Evolutionary conservation across 2,329 filamentous ascomycete species (phyloP), one percentile per base, ranked within the genome.

Genomic region (Venturia asperata): DNA sequence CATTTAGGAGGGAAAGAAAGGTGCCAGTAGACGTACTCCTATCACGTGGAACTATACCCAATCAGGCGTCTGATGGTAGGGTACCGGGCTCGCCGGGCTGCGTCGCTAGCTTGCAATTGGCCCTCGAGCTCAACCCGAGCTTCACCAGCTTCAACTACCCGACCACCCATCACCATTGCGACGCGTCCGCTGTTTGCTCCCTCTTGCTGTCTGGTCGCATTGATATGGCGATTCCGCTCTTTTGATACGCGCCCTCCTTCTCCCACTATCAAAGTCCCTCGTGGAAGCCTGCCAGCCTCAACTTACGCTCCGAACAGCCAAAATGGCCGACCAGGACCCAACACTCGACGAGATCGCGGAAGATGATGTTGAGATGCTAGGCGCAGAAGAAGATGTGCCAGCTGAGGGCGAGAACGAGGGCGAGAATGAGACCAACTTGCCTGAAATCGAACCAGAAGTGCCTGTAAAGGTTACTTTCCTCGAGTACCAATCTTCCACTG

Each of bases 391-490:
- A 21, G 62, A 64, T 55, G 37, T 19, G 37, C 37, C 41, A 15
- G 42, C 21, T 37, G 49, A 56, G 10, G 61, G 42, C 37, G 61
- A 24, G n/a, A 27, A 15, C 24, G 58, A 42, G 21, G 34, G 34
- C 21, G 58, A 41, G n/a, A 43, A 61, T 24, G 58, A 41, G 37
- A 61, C 58, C 11, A 73, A 72, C n/a, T 70, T 80, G 56, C 74
- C 77, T 39, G 74, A 78, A 62, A 74, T 79, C 55, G 78, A 80
- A 72, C 75, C 77, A 1, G 77, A 77, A 63, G 60, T 65, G 19
- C 74, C 76, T 1, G 76, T 75, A 69, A 72, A 76, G 60, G 72
- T 75, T 37, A 76, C 77, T 24, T 81, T 81, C 70, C 70, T 80
- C 49, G 79, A 81, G 79, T 81, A 70, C 69, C 77, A 70, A 5